These are phyloP conservation scores for Nannizzia gypsea DNA, from an alignment of 2,329 filamentous ascomycete species.

Conservation along the genomic window DNA sequence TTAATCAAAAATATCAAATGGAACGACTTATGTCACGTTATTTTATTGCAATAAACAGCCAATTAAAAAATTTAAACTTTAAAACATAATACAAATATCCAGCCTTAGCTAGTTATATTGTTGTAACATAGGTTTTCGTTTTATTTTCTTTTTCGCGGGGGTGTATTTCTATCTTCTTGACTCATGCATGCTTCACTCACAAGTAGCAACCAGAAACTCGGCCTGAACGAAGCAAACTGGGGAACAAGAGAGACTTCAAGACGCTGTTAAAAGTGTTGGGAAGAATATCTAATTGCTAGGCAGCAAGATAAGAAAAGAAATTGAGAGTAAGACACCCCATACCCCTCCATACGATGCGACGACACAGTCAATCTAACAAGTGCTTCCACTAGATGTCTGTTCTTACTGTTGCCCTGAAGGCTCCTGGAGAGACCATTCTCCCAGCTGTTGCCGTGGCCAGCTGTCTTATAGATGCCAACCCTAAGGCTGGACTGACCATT, in stretches of 20 bases:
- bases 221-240: background rate
- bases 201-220: background rate
- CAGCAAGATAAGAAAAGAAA: background rate
- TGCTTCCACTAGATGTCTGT: constrained; percentile 8
- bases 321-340: background rate
- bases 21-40: no score
- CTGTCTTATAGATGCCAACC: constrained; percentile 12
- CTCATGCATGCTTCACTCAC: background rate
- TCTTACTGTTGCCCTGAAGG: constrained; percentile 16
- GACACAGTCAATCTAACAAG: background rate
- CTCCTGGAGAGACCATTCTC: constrained; percentile 12
- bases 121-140: background rate
- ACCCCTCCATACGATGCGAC: background rate
- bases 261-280: background rate
- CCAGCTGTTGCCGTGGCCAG: constrained; percentile 14
- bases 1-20: no score
- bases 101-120: background rate
- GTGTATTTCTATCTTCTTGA: background rate
- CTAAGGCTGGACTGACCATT: constrained; percentile 9
- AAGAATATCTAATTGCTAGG: background rate
- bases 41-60: no score
- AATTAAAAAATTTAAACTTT: no score
- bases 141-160: background rate
- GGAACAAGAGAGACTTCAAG: background rate
- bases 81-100: no score